Evolutionary conservation across 2,329 filamentous ascomycete species (phyloP), one percentile per base, ranked within the genome.

Genomic region (Alternaria brassicicola): DNA sequence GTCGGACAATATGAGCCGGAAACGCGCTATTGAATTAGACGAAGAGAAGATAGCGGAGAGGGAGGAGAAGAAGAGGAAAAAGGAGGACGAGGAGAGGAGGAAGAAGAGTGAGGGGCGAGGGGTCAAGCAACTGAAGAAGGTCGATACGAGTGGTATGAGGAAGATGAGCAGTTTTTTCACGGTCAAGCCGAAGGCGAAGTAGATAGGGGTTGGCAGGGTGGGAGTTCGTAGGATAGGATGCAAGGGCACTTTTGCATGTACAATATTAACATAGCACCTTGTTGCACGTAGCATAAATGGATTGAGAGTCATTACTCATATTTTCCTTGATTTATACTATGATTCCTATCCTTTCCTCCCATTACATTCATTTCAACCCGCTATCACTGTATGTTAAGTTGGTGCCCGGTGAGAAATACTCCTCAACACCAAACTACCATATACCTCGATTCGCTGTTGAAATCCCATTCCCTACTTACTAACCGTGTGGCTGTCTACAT

Each of bases 131-230:
- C 76, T 99, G 71, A 90, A 90, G 76, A 99, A 98, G 80, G 94
- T 93, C 46, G 91, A 98, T 78, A 93, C 90, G 0, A 86, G 80
- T 21, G 95, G 95, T 1, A 99, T 99, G 95, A 95, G 91, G 84
- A 99, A 98, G 82, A 86, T 99, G 85, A 97, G 91, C 74, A 86
- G 89, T 61, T 99, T 99, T 79, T 99, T 99, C 77, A 87, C 87
- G 59, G 96, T 94, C 79, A 80, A 79, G 52, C 62, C 69, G 8
- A 78, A 77, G 66, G 70, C 66, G 59, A 38, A 48, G 38, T 61
- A 57, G 31, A 19, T 19, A 9, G 3, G 13, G 30, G 15, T 31
- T 30, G 8, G 10, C 6, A n/a, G 5, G n/a, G 19, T 26, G 15
- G 12, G 8, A 25, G 13, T 48, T 43, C 41, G 46, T 48, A 30